phyloP scores from a whole-genome alignment of 1,284 basidiomycete genomes.

The Cerrena zonata region DNA sequence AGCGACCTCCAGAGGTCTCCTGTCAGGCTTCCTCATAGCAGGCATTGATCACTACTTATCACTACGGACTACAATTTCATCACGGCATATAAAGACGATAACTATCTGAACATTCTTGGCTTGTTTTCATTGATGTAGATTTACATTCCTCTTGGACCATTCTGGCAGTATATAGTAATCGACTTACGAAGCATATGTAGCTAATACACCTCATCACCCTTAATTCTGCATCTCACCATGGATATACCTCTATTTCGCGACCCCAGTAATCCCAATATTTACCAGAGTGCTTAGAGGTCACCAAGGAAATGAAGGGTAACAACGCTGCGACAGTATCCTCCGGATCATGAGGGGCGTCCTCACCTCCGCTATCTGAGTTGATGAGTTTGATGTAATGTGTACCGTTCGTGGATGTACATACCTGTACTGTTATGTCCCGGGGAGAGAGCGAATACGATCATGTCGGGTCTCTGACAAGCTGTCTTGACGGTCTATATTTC shows the following conservation, averaged over 20 bases:
- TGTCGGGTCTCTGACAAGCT: constrained; percentile 19
- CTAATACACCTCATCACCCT: too few relatives aligned
- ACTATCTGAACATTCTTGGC: too few relatives aligned
- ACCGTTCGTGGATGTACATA: too few relatives aligned
- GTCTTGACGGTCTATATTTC: constrained; percentile 33
- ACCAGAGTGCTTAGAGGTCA: neutral
- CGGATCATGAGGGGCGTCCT: constrained; percentile 26
- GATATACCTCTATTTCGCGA: neutral
- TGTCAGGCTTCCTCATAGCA: neutral
- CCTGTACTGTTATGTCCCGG: constrained; percentile 31
- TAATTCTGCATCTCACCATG: too few relatives aligned
- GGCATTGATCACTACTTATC: too few relatives aligned
- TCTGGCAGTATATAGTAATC: too few relatives aligned
- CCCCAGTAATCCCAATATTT: constrained; percentile 12
- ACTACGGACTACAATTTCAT: too few relatives aligned
- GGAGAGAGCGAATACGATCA: constrained; percentile 22
- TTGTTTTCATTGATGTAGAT: too few relatives aligned
- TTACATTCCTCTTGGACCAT: too few relatives aligned
- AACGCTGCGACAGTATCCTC: constrained; percentile 23
- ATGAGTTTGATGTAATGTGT: too few relatives aligned
- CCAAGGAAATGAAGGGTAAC: constrained; percentile 18
- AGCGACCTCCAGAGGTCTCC: neutral
- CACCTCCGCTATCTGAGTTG: constrained; percentile 31
- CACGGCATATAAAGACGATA: too few relatives aligned
- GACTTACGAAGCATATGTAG: too few relatives aligned